Evolutionary conservation across 805 yeast species (phyloP).

Genomic region (Torulaspora maleeae): DNA sequence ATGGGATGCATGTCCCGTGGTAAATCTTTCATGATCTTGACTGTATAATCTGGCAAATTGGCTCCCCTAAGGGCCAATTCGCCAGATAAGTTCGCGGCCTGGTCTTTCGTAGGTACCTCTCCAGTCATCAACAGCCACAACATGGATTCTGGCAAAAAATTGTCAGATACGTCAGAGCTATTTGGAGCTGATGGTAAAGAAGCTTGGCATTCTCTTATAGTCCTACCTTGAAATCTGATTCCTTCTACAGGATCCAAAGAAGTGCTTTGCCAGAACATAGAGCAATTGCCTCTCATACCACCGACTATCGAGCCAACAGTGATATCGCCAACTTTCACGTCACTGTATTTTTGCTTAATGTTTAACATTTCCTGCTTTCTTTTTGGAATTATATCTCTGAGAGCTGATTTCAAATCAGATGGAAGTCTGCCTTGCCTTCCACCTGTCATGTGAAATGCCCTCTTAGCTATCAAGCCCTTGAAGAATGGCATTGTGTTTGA

Average conservation of each 20-base stretch:
- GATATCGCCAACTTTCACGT: constrained; percentile 42
- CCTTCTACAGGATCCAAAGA: constrained; percentile 72
- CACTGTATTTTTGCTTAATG: constrained; percentile 38
- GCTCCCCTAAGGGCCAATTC: constrained; percentile 59
- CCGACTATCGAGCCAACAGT: constrained; percentile 49
- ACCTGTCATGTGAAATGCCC: constrained; percentile 9
- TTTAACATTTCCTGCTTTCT: constrained; percentile 39
- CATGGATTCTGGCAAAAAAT: constrained; percentile 71
- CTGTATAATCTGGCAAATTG: constrained; percentile 59
- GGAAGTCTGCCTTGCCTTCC: constrained; percentile 2
- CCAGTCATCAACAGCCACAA: constrained; percentile 78
- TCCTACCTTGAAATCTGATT: constrained; percentile 71
- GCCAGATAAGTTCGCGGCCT: constrained; percentile 50
- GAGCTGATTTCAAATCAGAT: constrained; percentile 23
- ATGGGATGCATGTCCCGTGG: constrained; percentile 74
- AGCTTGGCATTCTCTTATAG: constrained; percentile 67
- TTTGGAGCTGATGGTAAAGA: constrained; percentile 45
- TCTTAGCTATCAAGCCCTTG: not conserved
- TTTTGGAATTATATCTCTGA: constrained; percentile 40
- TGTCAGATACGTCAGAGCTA: constrained; percentile 44
- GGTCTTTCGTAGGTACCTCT: constrained; percentile 57
- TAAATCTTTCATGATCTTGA: constrained; percentile 54
- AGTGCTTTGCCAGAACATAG: constrained; percentile 77
- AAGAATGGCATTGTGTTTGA: not conserved
- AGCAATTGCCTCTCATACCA: constrained; percentile 76